phyloP scores from a whole-genome alignment of 192 early-diverging fungal species.

The Coemansia sp. region DNA sequence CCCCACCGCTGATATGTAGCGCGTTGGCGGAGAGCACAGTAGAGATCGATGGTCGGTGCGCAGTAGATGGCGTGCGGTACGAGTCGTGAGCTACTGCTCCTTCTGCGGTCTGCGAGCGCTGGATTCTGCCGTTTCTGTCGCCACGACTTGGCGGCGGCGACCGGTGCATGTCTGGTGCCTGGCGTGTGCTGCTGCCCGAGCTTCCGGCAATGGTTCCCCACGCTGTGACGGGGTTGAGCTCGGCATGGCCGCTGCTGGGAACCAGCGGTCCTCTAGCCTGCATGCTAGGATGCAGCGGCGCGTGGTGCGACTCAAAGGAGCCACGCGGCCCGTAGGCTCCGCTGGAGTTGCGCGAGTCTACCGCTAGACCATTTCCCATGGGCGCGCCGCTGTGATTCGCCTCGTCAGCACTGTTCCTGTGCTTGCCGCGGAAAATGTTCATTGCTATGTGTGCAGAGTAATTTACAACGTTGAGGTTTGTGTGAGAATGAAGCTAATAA shows the following conservation, averaged over 20 bases:
- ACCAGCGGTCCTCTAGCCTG: neutral
- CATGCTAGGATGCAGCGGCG: slow-evolving; percentile 1
- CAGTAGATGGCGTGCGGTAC: slow-evolving; percentile 35
- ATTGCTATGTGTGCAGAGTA: neutral
- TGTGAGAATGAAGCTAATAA: neutral
- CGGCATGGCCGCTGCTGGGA: slow-evolving; percentile 19
- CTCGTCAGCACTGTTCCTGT: slow-evolving; percentile 5
- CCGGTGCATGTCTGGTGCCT: neutral
- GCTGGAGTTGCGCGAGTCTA: slow-evolving; percentile 22
- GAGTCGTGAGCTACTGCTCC: slow-evolving; percentile 18
- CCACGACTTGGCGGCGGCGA: slow-evolving; percentile 17
- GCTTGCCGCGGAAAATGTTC: neutral
- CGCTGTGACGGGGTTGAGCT: slow-evolving; percentile 31
- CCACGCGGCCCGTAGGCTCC: slow-evolving; percentile 8
- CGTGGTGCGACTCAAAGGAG: slow-evolving; percentile 5
- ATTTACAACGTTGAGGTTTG: neutral
- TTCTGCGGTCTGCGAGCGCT: slow-evolving; percentile 10
- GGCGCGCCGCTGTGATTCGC: slow-evolving; percentile 11
- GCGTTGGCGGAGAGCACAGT: slow-evolving; percentile 23
- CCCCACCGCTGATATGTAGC: neutral
- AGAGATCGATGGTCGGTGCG: slow-evolving; percentile 41
- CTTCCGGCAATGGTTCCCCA: slow-evolving; percentile 26
- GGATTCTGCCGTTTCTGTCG: slow-evolving; percentile 12
- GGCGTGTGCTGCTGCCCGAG: slow-evolving; percentile 5
- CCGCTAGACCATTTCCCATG: slow-evolving; percentile 18